A percentile compares a stretch with the other conserved stretches of the same genome.
These are phyloP conservation scores for Cytospora paraplurivora DNA, from an alignment of 2,329 filamentous ascomycete species.

Conservation along the genomic window DNA sequence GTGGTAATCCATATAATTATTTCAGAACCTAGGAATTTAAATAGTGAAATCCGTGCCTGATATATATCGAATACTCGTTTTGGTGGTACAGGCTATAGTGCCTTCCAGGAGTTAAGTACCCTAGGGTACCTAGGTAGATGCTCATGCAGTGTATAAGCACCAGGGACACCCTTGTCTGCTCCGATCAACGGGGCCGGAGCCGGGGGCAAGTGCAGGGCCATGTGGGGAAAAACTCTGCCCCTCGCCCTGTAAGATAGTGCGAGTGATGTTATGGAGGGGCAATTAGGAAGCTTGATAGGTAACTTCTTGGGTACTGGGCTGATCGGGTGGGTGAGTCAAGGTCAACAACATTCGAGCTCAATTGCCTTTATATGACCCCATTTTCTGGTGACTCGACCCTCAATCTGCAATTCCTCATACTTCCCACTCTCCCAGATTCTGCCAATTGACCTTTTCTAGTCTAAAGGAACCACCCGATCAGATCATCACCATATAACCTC, in stretches of 20 bases:
- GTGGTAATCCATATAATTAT: too few relatives aligned
- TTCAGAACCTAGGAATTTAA: too few relatives aligned
- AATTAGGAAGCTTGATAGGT: not conserved
- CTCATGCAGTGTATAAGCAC: too few relatives aligned
- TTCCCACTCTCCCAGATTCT: not conserved
- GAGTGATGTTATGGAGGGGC: not conserved
- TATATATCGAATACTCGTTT: too few relatives aligned
- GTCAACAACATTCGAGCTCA: constrained; percentile 14
- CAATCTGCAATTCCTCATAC: not conserved
- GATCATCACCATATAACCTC: not conserved
- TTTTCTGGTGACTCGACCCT: constrained; percentile 14
- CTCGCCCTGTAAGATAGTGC: constrained; percentile 5
- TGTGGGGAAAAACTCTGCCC: constrained; percentile 24
- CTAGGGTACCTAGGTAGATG: too few relatives aligned
- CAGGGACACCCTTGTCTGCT: constrained; percentile 13
- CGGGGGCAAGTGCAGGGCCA: not conserved
- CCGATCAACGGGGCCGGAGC: constrained; percentile 14
- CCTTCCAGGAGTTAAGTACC: too few relatives aligned
- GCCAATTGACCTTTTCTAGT: constrained; percentile 17
- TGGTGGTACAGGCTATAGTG: too few relatives aligned
- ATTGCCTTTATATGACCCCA: not conserved
- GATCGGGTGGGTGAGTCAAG: constrained; percentile 12
- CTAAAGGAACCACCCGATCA: constrained; percentile 1
- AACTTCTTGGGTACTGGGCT: not conserved
- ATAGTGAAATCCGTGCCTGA: too few relatives aligned